Base-by-base conservation (phyloP, 2,329 filamentous ascomycete species). In the Geosmithia flava region DNA sequence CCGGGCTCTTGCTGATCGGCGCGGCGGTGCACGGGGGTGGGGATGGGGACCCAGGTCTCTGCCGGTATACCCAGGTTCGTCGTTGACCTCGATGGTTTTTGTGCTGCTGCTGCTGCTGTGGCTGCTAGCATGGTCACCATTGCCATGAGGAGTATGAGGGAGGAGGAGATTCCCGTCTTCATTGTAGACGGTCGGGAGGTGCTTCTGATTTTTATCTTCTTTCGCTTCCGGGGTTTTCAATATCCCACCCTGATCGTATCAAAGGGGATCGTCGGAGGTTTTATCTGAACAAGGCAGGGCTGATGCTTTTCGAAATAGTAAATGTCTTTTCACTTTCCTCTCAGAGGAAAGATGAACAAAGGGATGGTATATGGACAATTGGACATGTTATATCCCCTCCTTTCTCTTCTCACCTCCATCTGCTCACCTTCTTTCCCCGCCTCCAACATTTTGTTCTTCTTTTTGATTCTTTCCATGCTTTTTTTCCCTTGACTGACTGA, bases 1-100 rank as follows among this genome's bases (percentile, higher is more conserved):
- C 69, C 33, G 15, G 33, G 11, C 11, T 37, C 33, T 37, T 37
- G 10, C 33, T 37, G 33, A 37, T 66, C 56, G 15, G 55, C 54
- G n/a, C 58, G 57, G 23, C 48, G 52, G 11, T 49, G 42, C 33
- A 8, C 23, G 23, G 23, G 23, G 4, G 8, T 8, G 23, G 33
- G 33, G 6, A 16, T 11, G 33, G 33, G 33, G 11, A 37, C 33
- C 3, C 33, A 3, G 10, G 33, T 7, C 33, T 37, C 11, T 37
- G 33, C 3, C 15, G 33, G 11, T 11, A 3, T 37, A 11, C 11
- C 11, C 15, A 13, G 33, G 10, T 16, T 13, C 13, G 33, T 13
- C 15, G 11, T 16, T 16, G 33, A 3, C 15, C 11, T 37, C 33
- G 33, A 3, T 13, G 15, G 11, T 13, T 5, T 3, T 37, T 11